Percentiles rank a stretch among this genome's conserved stretches.
Conservation (phyloP, 805 yeast species). For the Priceomyces castillae region DNA sequence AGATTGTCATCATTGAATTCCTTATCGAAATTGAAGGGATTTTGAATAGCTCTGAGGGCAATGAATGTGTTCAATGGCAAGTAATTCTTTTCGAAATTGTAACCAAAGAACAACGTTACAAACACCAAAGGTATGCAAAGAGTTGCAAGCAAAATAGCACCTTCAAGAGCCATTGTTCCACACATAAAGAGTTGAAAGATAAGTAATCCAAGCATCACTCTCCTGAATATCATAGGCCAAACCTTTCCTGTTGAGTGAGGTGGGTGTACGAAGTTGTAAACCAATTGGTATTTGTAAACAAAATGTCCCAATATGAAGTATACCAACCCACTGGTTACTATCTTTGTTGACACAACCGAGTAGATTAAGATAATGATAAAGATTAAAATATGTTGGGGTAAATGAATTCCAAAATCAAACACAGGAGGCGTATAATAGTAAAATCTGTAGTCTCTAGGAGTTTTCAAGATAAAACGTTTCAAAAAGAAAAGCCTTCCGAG, state of each 20-base stretch:
- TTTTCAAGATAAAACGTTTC: slow-evolving; percentile 38
- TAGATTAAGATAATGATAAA: slow-evolving; percentile 58
- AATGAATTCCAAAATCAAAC: slow-evolving; percentile 58
- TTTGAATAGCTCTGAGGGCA: slow-evolving; percentile 57
- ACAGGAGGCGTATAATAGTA: slow-evolving; percentile 55
- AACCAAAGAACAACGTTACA: slow-evolving; percentile 42
- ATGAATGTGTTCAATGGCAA: slow-evolving; percentile 53
- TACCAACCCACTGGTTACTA: slow-evolving; percentile 54
- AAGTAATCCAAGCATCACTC: slow-evolving; percentile 53
- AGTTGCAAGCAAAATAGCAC: slow-evolving; percentile 49
- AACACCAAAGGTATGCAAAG: slow-evolving; percentile 50
- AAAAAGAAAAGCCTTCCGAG: slow-evolving; percentile 37
- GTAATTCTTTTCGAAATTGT: slow-evolving; percentile 54
- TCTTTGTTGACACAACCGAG: slow-evolving; percentile 60
- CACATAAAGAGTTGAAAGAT: slow-evolving; percentile 62
- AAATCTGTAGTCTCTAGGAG: slow-evolving; percentile 52
- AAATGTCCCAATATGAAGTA: slow-evolving; percentile 57
- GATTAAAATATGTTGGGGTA: slow-evolving; percentile 61
- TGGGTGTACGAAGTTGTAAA: slow-evolving; percentile 60
- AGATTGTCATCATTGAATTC: slow-evolving; percentile 38
- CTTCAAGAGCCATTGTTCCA: slow-evolving; percentile 61
- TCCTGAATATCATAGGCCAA: slow-evolving; percentile 61
- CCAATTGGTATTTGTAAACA: slow-evolving; percentile 60
- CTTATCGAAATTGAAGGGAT: slow-evolving; percentile 37
- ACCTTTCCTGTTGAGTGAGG: slow-evolving; percentile 66